Base-by-base conservation (phyloP, 768 basidiomycete species). In the Podaxis sp. region DNA sequence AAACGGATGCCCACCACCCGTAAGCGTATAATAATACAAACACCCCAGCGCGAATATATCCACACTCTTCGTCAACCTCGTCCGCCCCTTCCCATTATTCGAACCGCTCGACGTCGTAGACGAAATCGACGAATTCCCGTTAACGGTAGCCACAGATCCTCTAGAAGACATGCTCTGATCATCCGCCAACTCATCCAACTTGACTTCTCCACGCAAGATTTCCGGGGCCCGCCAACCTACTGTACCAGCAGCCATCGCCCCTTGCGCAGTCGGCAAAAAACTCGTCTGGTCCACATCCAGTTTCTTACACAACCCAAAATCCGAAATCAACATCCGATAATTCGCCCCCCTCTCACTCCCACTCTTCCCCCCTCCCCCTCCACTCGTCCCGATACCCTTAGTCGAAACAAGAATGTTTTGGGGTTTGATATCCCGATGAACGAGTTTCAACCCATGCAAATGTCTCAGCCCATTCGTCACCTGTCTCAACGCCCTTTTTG, bases 391-490 rank as follows among this genome's bases (percentile, higher is more conserved):
- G 75, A 76, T 84, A 68, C 89, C 90, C 2, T 85, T 84, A 13
- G 78, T 79, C 13, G 93, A 93, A 11, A 98, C 82, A 13, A 99
- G 84, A 59, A 99, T 98, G 70, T 99, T 99, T 73, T 96, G 96
- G 4, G 96, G 96, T 70, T 99, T 99, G 75, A 99, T 97, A 73
- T 98, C 96, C 36, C 96, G 86, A 76, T 98, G 96, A n/a, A 98
- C 87, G 62, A 98, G 90, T 75, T 96, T 97, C 69, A 98, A 85
- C 7, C 85, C 90, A 72, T 98, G 96, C 9, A 99, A 80, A 74
- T 98, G 95, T 57, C 89, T 82, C 65, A 99, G 74, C 15, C 97
- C 97, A 36, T 87, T 84, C 7, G 95, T 86, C 56, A 98, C 89
- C 74, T 98, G 93, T 53, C 80, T 82, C 63, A 98, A 75, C 0